Evolutionary conservation across 768 basidiomycete species (phyloP).

Genomic region (Pisolithus microcarpus): DNA sequence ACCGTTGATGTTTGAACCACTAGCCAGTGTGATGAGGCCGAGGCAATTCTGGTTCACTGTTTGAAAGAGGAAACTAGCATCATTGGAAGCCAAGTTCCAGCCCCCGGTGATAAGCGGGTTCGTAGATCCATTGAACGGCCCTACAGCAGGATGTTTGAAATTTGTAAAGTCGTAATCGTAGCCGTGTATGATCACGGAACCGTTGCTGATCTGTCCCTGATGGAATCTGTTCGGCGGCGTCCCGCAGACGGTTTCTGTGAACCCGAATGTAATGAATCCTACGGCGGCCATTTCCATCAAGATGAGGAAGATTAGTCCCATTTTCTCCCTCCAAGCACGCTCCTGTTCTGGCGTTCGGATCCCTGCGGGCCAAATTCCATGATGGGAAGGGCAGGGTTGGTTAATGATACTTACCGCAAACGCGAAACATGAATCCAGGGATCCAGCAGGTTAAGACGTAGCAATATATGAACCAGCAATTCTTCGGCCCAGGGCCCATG

Average conservation of each 20-base stretch:
- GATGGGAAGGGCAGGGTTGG: conserved; percentile 2
- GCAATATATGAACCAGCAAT: conserved; percentile 95
- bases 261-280: conserved; percentile 98
- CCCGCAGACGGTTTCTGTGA: conserved; percentile 91
- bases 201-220: conserved; percentile 66
- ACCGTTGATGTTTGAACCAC: conserved; percentile 64
- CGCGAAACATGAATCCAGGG: conserved; percentile 67
- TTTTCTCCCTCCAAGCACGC: conserved; percentile 97
- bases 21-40: conserved; percentile 64
- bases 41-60: conserved; percentile 80
- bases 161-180: conserved; percentile 85
- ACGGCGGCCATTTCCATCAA: conserved; percentile 82
- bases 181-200: conserved; percentile 90
- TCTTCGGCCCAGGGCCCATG: conserved; percentile 80
- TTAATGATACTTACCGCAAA: conserved; percentile 58
- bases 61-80: conserved; percentile 94
- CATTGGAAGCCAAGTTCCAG: conserved; percentile 79
- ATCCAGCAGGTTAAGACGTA: conserved; percentile 75
- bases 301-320: conserved; percentile 83
- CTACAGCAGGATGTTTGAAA: conserved; percentile 75
- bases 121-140: conserved; percentile 64
- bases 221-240: conserved; percentile 78
- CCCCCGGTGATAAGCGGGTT: conserved; percentile 78
- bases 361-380: conserved; percentile 38
- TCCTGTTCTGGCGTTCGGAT: conserved; percentile 88